Evolutionary conservation across 371 early-diverging fungal species (phyloP).

Genomic region (Zancudomyces culisetae): DNA sequence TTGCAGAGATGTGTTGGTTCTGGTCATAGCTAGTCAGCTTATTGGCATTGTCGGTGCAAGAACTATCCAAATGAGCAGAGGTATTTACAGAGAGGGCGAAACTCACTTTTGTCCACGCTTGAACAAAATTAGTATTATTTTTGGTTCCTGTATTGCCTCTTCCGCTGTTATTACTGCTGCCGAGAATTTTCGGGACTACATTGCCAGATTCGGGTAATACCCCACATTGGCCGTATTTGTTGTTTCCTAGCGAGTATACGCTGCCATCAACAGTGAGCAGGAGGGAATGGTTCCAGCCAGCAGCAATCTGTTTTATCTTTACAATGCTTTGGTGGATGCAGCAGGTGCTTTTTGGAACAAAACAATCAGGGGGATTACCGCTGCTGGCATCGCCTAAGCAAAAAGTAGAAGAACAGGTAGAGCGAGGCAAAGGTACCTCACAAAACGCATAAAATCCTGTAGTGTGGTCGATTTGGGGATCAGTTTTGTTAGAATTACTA

Average conservation of each 20-base stretch:
- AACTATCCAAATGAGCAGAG: too few relatives aligned
- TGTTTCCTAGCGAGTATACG: conserved; percentile 11
- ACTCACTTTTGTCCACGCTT: too few relatives aligned
- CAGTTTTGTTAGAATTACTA: background rate
- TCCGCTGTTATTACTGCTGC: background rate
- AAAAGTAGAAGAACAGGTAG: too few relatives aligned
- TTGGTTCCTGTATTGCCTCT: too few relatives aligned
- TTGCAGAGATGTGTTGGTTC: too few relatives aligned
- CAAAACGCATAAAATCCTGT: background rate
- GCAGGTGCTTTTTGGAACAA: background rate
- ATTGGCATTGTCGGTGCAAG: too few relatives aligned
- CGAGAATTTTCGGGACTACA: background rate
- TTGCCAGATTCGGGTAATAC: background rate
- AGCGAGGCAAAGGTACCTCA: background rate
- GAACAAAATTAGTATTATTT: too few relatives aligned
- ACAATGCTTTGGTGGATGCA: background rate
- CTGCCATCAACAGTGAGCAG: conserved; percentile 5
- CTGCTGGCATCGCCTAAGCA: too few relatives aligned
- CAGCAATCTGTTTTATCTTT: conserved; percentile 20
- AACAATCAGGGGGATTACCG: background rate
- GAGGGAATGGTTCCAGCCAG: conserved; percentile 60
- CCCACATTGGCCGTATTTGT: conserved; percentile 15
- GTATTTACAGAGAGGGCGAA: too few relatives aligned
- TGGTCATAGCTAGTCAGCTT: too few relatives aligned
- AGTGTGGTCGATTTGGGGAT: background rate